Conservation (phyloP, 371 early-diverging fungal species). For the Syncephalastrum contaminatum region DNA sequence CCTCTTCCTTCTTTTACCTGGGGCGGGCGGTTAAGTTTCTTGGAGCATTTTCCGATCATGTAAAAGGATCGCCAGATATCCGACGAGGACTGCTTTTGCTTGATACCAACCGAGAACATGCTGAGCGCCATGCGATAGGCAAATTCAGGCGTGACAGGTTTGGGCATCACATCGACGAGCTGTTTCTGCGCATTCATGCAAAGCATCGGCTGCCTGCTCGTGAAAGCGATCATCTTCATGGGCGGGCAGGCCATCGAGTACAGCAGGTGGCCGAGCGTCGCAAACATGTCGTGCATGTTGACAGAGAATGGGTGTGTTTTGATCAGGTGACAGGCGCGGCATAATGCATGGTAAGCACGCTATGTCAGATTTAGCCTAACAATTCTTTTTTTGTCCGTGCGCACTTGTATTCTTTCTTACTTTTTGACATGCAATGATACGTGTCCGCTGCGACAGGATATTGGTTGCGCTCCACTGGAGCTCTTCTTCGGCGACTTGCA, state of each 20-base stretch:
- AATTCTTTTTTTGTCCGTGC: neutral
- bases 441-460: constrained; percentile 43
- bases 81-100: no score
- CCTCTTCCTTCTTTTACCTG: constrained; percentile 16
- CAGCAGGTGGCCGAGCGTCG: constrained; percentile 60
- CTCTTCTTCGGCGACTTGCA: constrained; percentile 62
- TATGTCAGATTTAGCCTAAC: constrained; percentile 14
- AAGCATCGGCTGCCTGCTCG: neutral
- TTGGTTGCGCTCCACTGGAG: constrained; percentile 67
- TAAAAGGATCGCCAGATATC: constrained; percentile 31
- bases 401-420: constrained; percentile 22
- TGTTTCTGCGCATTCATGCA: constrained; percentile 10
- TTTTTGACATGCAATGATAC: constrained; percentile 62
- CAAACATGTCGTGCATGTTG: constrained; percentile 43
- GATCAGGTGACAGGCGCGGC: constrained; percentile 32
- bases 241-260: constrained; percentile 68
- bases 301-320: constrained; percentile 6
- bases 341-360: constrained; percentile 61
- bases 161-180: constrained; percentile 2
- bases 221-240: constrained; percentile 62
- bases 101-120: constrained; percentile 15
- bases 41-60: constrained; percentile 65
- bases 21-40: constrained; percentile 51
- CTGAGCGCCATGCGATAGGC: constrained; percentile 48
- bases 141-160: constrained; percentile 19